phyloP scores from a whole-genome alignment of 257 asterid species.

The Solanum chiquidenum region DNA sequence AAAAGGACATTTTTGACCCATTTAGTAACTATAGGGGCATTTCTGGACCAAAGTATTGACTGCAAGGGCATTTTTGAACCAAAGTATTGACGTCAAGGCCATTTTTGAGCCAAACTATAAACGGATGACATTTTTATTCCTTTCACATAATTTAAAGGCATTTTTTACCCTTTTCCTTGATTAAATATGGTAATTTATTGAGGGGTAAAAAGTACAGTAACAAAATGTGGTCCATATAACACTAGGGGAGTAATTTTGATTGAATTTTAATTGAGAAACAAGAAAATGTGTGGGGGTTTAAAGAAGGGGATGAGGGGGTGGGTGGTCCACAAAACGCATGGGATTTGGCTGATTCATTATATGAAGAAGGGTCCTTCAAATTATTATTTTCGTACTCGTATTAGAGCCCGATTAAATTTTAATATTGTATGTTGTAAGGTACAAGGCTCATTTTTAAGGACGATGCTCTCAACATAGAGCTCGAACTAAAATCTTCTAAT shows the following conservation, averaged over 20 bases:
- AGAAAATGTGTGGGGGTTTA: background rate
- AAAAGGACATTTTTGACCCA: no score
- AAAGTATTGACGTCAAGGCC: no score
- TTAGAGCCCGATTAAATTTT: rapidly evolving
- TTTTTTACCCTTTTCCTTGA: background rate
- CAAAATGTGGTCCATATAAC: background rate
- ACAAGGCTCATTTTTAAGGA: rapidly evolving
- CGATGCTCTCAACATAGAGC: rapidly evolving
- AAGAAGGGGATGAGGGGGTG: background rate
- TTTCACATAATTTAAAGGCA: no score
- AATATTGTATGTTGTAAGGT: background rate
- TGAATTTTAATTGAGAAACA: background rate
- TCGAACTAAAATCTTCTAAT: rapidly evolving
- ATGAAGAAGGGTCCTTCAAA: background rate
- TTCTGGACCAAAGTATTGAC: no score
- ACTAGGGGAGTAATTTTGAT: background rate
- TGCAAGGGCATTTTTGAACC: no score
- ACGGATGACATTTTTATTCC: no score
- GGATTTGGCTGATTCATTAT: conserved; percentile 5
- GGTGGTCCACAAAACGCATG: conserved; percentile 18
- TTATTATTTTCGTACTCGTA: background rate
- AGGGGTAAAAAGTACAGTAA: background rate
- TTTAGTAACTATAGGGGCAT: no score
- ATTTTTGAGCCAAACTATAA: no score
- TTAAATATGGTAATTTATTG: background rate